phyloP scores from a whole-genome alignment of 148 eudicot genomes.

The Fallopia convolvulus region DNA sequence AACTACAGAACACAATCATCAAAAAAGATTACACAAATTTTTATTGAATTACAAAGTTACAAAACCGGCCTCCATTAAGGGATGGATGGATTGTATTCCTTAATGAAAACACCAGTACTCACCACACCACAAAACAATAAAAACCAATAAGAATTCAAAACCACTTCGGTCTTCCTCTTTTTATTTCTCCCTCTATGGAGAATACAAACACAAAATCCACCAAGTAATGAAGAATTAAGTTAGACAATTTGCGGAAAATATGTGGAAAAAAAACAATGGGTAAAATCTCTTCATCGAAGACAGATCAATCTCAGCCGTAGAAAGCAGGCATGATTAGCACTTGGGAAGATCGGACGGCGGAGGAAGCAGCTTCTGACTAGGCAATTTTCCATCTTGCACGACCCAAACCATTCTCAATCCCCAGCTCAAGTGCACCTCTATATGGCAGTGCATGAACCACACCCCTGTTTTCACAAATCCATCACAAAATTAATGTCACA shows the following conservation, averaged over 20 bases:
- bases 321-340: slow-evolving; percentile 18
- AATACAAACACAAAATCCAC: background rate
- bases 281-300: background rate
- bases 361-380: slow-evolving; percentile 56
- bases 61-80: slow-evolving; percentile 1
- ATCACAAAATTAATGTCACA: background rate
- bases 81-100: background rate
- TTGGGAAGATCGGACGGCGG: slow-evolving; percentile 64
- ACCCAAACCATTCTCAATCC: slow-evolving; percentile 70
- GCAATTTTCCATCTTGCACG: slow-evolving; percentile 44
- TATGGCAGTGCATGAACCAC: slow-evolving; percentile 73
- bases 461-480: slow-evolving; percentile 26
- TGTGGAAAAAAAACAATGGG: background rate
- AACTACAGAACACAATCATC: too few relatives aligned
- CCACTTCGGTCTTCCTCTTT: background rate
- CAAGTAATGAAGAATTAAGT: background rate
- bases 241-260: background rate
- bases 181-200: background rate
- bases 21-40: background rate
- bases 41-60: background rate
- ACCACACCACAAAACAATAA: background rate
- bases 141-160: background rate
- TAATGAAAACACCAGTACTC: background rate
- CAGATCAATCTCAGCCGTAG: background rate
- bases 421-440: slow-evolving; percentile 66